Percentiles rank a stretch among this genome's conserved stretches.
These are phyloP conservation scores for Orobanche coerulescens DNA, from an alignment of 257 asterid genomes.

Conservation along the genomic window DNA sequence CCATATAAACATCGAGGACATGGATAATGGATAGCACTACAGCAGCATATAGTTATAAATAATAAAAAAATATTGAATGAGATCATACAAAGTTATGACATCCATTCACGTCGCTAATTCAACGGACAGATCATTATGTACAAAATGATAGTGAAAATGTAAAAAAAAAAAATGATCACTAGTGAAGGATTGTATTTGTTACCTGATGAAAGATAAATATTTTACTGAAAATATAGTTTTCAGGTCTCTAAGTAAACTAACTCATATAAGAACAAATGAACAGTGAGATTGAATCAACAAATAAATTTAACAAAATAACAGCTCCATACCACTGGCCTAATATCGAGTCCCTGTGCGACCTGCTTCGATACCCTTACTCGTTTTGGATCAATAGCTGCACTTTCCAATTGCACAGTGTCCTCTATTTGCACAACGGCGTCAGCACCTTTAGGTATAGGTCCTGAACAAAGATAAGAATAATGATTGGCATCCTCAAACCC, in stretches of 20 bases:
- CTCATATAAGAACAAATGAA: background rate
- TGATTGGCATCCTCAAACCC: background rate
- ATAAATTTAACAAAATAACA: constrained; percentile 19
- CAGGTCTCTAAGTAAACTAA: background rate
- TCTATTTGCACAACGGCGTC: constrained; percentile 96
- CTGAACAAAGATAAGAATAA: constrained; percentile 26
- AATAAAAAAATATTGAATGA: background rate
- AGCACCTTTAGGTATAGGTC: constrained; percentile 93
- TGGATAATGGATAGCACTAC: background rate
- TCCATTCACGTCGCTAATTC: constrained; percentile 5
- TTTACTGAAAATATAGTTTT: background rate
- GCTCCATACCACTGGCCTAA: constrained; percentile 80
- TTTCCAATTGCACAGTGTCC: constrained; percentile 48
- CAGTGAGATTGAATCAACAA: constrained; percentile 7
- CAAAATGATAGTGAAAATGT: constrained; percentile 1
- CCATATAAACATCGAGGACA: constrained; percentile 17
- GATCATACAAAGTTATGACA: constrained; percentile 3
- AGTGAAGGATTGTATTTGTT: background rate
- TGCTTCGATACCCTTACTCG: constrained; percentile 61
- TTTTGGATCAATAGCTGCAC: constrained; percentile 36
- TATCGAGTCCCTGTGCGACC: constrained; percentile 59
- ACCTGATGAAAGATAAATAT: background rate
- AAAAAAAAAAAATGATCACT: background rate
- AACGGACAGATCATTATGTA: constrained; percentile 7
- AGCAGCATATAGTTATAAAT: constrained; percentile 12